Evolutionary conservation across 2,329 filamentous ascomycete species (phyloP).

Genomic region (Beauveria rudraprayagi): DNA sequence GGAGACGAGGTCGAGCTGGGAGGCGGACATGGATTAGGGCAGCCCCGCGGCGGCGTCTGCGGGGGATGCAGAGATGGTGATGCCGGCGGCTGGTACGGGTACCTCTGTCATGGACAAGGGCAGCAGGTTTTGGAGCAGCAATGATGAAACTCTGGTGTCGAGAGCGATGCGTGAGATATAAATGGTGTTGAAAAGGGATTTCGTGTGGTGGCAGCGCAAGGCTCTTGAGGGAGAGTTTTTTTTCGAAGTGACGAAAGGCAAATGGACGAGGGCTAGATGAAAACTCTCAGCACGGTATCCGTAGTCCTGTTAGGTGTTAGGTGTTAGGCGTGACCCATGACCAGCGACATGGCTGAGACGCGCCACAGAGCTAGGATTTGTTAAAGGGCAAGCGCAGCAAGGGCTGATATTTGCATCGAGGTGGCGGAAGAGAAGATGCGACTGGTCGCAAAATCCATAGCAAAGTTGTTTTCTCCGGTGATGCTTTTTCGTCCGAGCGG

Average conservation of each 20-base stretch:
- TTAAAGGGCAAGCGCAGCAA: not conserved
- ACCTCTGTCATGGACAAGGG: not conserved
- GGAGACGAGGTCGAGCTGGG: not conserved
- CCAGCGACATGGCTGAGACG: constrained; percentile 5
- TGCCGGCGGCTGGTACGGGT: not conserved
- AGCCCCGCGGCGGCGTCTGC: constrained; percentile 4
- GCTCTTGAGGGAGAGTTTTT: not conserved
- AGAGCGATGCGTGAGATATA: not conserved
- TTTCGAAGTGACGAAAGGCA: not conserved
- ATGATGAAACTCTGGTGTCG: not conserved
- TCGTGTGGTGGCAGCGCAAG: not conserved
- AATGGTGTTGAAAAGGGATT: not conserved
- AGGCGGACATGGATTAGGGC: not conserved
- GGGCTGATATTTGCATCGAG: not conserved
- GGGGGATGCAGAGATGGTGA: not conserved
- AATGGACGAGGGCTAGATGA: not conserved
- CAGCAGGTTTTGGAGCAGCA: not conserved
- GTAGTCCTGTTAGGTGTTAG: not conserved
- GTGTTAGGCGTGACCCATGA: constrained; percentile 2
- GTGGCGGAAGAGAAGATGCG: not conserved
- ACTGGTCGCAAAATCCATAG: not conserved
- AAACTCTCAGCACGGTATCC: not conserved
- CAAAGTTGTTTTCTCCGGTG: not conserved
- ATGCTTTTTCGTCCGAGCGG: not conserved
- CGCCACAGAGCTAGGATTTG: not conserved